Percentiles rank a stretch among this genome's conserved stretches.
These are phyloP conservation scores for Hirschfeldia incana DNA, from an alignment of 345 rosid species.

Conservation along the genomic window DNA sequence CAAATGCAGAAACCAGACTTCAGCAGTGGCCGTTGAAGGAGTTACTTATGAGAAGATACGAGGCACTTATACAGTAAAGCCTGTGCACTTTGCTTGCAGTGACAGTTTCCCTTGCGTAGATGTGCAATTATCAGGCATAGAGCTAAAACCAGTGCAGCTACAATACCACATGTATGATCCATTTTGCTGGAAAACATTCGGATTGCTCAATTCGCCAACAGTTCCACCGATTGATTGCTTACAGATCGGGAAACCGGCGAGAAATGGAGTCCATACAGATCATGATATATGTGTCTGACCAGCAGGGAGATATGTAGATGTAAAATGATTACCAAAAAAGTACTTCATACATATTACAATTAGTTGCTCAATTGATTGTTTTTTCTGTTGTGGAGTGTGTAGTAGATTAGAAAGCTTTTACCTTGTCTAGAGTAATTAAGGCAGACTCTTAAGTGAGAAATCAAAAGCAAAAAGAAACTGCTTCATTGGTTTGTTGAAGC, in stretches of 20 bases:
- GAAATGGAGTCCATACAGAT: constrained; percentile 61
- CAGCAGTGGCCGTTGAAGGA: constrained; percentile 86
- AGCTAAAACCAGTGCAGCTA: constrained; percentile 72
- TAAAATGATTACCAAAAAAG: constrained; percentile 24
- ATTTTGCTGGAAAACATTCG: constrained; percentile 94
- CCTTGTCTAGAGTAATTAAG: too few relatives aligned
- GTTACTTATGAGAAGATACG: constrained; percentile 74
- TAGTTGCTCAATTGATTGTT: not conserved
- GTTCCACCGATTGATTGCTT: constrained; percentile 84
- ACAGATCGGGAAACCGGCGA: constrained; percentile 83
- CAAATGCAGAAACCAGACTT: constrained; percentile 70
- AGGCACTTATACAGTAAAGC: constrained; percentile 91
- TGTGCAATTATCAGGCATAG: constrained; percentile 63
- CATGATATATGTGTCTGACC: constrained; percentile 61
- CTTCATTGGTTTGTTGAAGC: constrained; percentile 10
- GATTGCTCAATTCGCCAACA: constrained; percentile 73
- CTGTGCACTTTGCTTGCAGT: constrained; percentile 92
- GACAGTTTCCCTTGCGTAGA: constrained; percentile 83
- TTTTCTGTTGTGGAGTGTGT: constrained; percentile 2
- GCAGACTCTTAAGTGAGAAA: too few relatives aligned
- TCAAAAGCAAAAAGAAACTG: too few relatives aligned
- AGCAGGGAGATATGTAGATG: constrained; percentile 21
- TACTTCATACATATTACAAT: constrained; percentile 9
- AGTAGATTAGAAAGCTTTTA: not conserved
- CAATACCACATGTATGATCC: constrained; percentile 75